Percentiles rank a stretch among this genome's conserved stretches.
These are phyloP conservation scores for Ceratocystis albifundus DNA, from an alignment of 2,329 filamentous ascomycete genomes.

Conservation along the genomic window DNA sequence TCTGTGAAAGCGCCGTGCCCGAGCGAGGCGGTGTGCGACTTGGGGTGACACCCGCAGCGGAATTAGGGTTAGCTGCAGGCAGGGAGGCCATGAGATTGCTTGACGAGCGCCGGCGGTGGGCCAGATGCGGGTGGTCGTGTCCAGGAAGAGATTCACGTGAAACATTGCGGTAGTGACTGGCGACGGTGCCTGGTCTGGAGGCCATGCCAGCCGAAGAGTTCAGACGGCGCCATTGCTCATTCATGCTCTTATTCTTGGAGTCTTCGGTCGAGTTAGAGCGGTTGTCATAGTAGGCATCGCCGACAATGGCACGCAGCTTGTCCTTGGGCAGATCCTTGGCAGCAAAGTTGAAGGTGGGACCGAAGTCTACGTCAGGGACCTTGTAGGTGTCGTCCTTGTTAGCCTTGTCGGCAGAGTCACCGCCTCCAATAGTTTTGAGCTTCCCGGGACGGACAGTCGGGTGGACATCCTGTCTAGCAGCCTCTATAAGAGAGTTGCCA, in stretches of 20 bases:
- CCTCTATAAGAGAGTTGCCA: slow-evolving; percentile 12
- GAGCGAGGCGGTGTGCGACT: slow-evolving; percentile 15
- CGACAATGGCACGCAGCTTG: slow-evolving; percentile 18
- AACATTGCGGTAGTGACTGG: slow-evolving; percentile 20
- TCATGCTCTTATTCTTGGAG: slow-evolving; percentile 14
- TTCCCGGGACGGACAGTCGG: slow-evolving; percentile 41
- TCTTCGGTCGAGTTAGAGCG: slow-evolving; percentile 10
- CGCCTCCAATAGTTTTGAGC: slow-evolving; percentile 62
- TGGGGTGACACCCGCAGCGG: not conserved
- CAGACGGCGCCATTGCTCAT: slow-evolving; percentile 22
- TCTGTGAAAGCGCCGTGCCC: slow-evolving; percentile 1
- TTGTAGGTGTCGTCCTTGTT: slow-evolving; percentile 33
- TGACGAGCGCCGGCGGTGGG: slow-evolving; percentile 11
- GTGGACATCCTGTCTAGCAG: slow-evolving; percentile 44
- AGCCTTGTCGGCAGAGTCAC: slow-evolving; percentile 23
- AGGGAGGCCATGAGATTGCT: slow-evolving; percentile 11
- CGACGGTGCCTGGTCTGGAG: slow-evolving; percentile 12
- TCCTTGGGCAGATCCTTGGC: slow-evolving; percentile 25
- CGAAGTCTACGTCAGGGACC: slow-evolving; percentile 73
- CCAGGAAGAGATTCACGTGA: slow-evolving; percentile 16
- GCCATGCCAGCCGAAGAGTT: slow-evolving; percentile 14
- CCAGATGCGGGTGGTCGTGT: not conserved
- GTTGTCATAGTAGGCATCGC: slow-evolving; percentile 8
- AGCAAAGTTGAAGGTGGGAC: slow-evolving; percentile 61
- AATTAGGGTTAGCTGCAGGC: not conserved